phyloP scores from a whole-genome alignment of 2,329 filamentous ascomycete species.

The Penicillium concentricum region DNA sequence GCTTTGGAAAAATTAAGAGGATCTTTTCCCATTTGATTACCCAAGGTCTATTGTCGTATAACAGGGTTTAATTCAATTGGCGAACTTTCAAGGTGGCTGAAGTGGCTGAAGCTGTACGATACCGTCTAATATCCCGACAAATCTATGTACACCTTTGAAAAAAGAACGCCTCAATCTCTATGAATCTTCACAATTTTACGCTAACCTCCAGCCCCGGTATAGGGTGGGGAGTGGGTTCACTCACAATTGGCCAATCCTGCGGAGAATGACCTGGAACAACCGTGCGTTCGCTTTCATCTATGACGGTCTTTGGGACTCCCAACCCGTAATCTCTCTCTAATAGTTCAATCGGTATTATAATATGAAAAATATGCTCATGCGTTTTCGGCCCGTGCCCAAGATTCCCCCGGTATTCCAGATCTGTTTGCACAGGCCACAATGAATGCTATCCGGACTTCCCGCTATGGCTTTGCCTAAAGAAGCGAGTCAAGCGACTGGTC shows the following conservation, averaged over 20 bases:
- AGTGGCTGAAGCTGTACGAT: too few species aligned
- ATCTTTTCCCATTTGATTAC: background rate
- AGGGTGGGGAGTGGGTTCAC: background rate
- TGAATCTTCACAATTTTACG: background rate
- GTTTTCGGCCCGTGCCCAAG: slow-evolving; percentile 6
- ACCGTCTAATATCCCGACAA: too few species aligned
- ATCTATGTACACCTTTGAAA: too few species aligned
- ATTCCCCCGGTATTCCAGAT: slow-evolving; percentile 13
- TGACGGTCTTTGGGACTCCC: background rate
- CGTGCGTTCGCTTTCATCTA: background rate
- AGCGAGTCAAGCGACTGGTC: background rate
- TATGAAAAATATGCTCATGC: background rate
- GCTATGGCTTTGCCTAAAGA: slow-evolving; percentile 11
- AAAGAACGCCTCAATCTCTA: background rate
- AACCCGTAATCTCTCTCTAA: too few species aligned
- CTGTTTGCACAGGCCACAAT: slow-evolving; percentile 14
- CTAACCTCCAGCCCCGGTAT: background rate
- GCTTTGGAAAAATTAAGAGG: background rate
- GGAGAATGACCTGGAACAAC: background rate
- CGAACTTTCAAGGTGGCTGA: background rate
- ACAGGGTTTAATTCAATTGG: background rate
- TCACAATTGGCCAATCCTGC: background rate
- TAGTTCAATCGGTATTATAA: background rate
- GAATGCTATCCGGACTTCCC: slow-evolving; percentile 9
- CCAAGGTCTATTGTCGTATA: background rate